Evolutionary conservation across 2,329 filamentous ascomycete genomes (phyloP).

Genomic region (Exophiala calicioides): DNA sequence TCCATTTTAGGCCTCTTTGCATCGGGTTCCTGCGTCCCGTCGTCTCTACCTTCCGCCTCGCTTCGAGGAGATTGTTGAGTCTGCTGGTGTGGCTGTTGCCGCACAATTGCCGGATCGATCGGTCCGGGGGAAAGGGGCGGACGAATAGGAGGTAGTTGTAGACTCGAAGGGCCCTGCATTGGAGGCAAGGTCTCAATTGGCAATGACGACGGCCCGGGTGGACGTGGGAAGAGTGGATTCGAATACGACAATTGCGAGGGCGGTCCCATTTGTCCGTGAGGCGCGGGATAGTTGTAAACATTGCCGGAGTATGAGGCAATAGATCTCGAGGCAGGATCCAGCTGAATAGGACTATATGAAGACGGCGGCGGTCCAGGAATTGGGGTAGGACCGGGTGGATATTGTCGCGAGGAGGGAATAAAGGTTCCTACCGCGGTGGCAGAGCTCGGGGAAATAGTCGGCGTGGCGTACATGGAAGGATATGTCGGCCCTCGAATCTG

Average conservation of each 20-base stretch:
- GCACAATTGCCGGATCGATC: conserved; percentile 30
- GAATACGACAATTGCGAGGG: conserved; percentile 10
- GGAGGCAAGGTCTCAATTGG: conserved; percentile 16
- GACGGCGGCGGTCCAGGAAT: conserved; percentile 10
- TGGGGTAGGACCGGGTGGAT: conserved; percentile 3
- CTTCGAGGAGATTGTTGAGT: conserved; percentile 9
- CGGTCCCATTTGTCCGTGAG: conserved; percentile 14
- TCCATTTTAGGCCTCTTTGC: conserved; percentile 33
- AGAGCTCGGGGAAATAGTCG: conserved; percentile 26
- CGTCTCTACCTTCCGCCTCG: conserved; percentile 11
- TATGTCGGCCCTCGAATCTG: conserved; percentile 12
- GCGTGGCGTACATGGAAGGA: conserved; percentile 22
- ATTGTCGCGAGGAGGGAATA: conserved; percentile 18
- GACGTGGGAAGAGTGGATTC: conserved; percentile 26
- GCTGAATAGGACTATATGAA: conserved; percentile 12
- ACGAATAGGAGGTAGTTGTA: conserved; percentile 32
- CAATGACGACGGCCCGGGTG: conserved; percentile 2
- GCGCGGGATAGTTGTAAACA: conserved; percentile 22
- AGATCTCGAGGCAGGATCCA: conserved; percentile 11
- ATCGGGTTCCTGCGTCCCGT: conserved; percentile 26
- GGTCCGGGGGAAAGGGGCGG: conserved; percentile 19
- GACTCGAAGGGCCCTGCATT: conserved; percentile 8
- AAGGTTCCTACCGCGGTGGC: conserved; percentile 25
- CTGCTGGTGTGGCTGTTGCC: conserved; percentile 16
- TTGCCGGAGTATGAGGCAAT: conserved; percentile 11